These are phyloP conservation scores for Teratosphaeria epicoccoides DNA, from an alignment of 2,329 filamentous ascomycete genomes.

Conservation along the genomic window DNA sequence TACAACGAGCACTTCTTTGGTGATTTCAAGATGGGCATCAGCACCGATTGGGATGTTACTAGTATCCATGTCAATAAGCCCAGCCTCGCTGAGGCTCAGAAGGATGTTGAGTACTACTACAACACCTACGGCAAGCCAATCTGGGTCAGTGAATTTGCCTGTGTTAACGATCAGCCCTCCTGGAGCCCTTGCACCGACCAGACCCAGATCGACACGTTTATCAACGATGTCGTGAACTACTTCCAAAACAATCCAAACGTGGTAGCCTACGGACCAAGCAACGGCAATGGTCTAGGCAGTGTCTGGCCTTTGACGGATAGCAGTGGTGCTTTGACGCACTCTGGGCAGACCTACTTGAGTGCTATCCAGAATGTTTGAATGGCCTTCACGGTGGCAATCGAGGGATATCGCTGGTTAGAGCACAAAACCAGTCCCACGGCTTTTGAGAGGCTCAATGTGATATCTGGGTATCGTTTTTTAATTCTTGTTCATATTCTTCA, in stretches of 20 bases:
- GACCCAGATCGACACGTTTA: conserved; percentile 14
- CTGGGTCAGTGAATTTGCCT: conserved; percentile 21
- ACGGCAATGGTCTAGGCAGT: conserved; percentile 15
- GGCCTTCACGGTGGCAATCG: background rate
- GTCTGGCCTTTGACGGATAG: conserved; percentile 13
- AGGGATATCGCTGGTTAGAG: no score
- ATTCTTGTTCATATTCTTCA: background rate
- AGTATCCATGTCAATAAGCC: conserved; percentile 22
- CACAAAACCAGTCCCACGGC: no score
- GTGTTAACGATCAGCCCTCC: conserved; percentile 13
- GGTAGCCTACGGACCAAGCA: conserved; percentile 19
- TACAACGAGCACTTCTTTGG: conserved; percentile 19
- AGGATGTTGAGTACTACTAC: conserved; percentile 19
- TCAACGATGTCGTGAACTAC: conserved; percentile 15
- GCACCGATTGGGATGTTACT: conserved; percentile 17
- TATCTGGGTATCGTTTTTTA: background rate
- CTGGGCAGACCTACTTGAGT: conserved; percentile 10
- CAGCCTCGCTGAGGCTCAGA: conserved; percentile 12
- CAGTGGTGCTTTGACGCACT: conserved; percentile 8
- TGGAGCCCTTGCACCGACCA: conserved; percentile 17
- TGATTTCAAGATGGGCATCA: conserved; percentile 12
- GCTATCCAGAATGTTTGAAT: conserved; percentile 7
- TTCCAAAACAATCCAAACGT: conserved; percentile 15
- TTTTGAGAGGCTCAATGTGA: background rate
- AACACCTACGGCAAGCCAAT: conserved; percentile 18